phyloP scores from a whole-genome alignment of 1,139 yeast genomes.

The Candida tropicalis region DNA sequence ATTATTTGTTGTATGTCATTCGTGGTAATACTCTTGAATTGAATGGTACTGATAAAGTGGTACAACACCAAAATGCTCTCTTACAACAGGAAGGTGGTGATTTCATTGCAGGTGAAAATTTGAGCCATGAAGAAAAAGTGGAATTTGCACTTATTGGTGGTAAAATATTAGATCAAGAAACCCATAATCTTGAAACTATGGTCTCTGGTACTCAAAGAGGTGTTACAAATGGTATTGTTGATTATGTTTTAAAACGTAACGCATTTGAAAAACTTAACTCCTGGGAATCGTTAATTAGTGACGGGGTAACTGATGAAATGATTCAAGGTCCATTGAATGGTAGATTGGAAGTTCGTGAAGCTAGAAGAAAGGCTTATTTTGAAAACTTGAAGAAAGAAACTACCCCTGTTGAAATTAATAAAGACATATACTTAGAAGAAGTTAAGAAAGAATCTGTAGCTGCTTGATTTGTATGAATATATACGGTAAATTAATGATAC shows the following conservation, averaged over 20 bases:
- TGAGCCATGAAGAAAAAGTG: constrained; percentile 29
- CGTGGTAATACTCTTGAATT: constrained; percentile 58
- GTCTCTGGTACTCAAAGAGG: constrained; percentile 68
- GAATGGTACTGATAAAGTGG: constrained; percentile 41
- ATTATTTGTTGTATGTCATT: constrained; percentile 71
- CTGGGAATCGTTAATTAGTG: constrained; percentile 70
- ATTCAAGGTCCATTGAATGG: constrained; percentile 43
- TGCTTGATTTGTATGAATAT: constrained; percentile 2
- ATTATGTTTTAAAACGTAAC: constrained; percentile 66
- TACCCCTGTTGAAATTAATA: not conserved
- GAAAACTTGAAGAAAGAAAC: constrained; percentile 9
- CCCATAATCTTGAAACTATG: constrained; percentile 90
- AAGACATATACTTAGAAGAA: not conserved
- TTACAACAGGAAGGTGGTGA: constrained; percentile 73
- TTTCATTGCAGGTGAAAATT: constrained; percentile 51
- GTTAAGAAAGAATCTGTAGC: not conserved
- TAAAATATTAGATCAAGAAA: constrained; percentile 69
- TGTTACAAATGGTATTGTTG: constrained; percentile 68
- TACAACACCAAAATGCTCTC: constrained; percentile 57
- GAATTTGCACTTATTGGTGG: constrained; percentile 79
- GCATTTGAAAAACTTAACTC: constrained; percentile 73
- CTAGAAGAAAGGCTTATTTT: constrained; percentile 30
- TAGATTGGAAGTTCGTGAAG: constrained; percentile 33
- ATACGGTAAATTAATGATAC: no score
- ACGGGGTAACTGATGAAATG: constrained; percentile 57